Evolutionary conservation across 768 basidiomycete species (phyloP).

Genomic region (Mycena rebaudengoi): DNA sequence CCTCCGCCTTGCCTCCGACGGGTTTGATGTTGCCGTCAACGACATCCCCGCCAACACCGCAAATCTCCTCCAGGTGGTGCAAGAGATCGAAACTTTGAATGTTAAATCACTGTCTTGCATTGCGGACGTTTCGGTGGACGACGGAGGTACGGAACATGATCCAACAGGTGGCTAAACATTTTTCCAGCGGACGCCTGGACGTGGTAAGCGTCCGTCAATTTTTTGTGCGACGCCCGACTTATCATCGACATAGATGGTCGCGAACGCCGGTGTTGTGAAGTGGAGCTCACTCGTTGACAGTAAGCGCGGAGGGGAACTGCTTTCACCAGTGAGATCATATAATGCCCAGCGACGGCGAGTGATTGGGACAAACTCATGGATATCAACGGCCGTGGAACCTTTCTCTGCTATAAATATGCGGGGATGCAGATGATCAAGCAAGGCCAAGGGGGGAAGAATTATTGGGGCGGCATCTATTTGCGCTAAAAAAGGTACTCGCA

Average conservation of each 20-base stretch:
- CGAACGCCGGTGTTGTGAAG: slow-evolving; percentile 33
- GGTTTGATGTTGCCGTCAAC: slow-evolving; percentile 48
- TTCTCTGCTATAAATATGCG: slow-evolving; percentile 50
- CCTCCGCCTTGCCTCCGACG: slow-evolving; percentile 47
- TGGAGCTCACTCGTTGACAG: slow-evolving; percentile 16
- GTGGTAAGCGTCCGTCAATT: slow-evolving; percentile 19
- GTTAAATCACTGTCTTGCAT: slow-evolving; percentile 17
- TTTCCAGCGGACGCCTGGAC: slow-evolving; percentile 25
- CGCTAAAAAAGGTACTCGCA: slow-evolving; percentile 18
- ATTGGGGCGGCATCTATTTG: slow-evolving; percentile 37
- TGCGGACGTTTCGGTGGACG: slow-evolving; percentile 33
- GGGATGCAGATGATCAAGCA: slow-evolving; percentile 48
- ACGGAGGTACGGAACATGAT: slow-evolving; percentile 35
- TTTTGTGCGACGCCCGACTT: not conserved
- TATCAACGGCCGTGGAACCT: slow-evolving; percentile 44
- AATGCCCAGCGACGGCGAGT: slow-evolving; percentile 20
- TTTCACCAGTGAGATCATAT: too few relatives aligned
- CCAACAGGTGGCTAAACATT: slow-evolving; percentile 15
- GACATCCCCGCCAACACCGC: slow-evolving; percentile 31
- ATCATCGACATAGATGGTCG: slow-evolving; percentile 29
- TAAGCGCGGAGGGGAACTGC: slow-evolving; percentile 6
- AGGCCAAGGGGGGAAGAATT: slow-evolving; percentile 46
- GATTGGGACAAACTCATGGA: slow-evolving; percentile 35
- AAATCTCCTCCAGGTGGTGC: slow-evolving; percentile 23
- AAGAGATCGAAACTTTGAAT: slow-evolving; percentile 25